Base-by-base conservation (phyloP, 2,329 filamentous ascomycete species). In the Neonectria punicea region DNA sequence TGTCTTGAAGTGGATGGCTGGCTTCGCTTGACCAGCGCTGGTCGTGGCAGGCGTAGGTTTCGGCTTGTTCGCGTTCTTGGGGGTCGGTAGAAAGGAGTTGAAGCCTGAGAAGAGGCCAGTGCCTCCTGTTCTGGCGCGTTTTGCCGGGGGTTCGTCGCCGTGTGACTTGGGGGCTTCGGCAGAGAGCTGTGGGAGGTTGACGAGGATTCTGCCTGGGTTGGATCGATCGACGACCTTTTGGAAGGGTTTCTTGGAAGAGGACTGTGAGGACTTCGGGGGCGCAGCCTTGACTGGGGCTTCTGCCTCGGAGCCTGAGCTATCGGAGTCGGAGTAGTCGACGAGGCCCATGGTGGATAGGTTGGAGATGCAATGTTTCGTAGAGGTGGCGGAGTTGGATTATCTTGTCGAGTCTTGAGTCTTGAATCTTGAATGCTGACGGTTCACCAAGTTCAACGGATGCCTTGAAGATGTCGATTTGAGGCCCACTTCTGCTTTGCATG, bases 271-370 rank as follows among this genome's bases (percentile, higher is more conserved):
- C 69, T 73, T 82, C 25, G 25, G 25, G 78, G 22, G 76, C 59
- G 50, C 69, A 8, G 75, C 73, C 62, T 76, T 74, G 53, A 61
- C 34, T 7, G 74, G 70, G 18, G 73, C 63, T 61, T 79, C 78
- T 41, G 79, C 65, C 59, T 92, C 90, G 16, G 84, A 84, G 59
- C 92, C 91, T 13, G 91, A 93, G 51, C 90, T 94, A 75, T 94
- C 93, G 2, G 93, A 96, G 77, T 94, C 93, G 4, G 93, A 94
- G 74, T 97, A 97, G 67, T 91, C 90, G 70, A 96, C 93, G 32
- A 97, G 84, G 14, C 87, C 90, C 92, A 96, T 96, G 43, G 53
- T 79, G 67, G n/a, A 25, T 13, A 16, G 36, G 5, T 8, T 39
- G 30, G 28, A 6, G 25, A 28, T 18, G n/a, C 34, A 22, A 54